Conservation (phyloP, 2,329 filamentous ascomycete species). For the Paraconiothyrium brasiliense region DNA sequence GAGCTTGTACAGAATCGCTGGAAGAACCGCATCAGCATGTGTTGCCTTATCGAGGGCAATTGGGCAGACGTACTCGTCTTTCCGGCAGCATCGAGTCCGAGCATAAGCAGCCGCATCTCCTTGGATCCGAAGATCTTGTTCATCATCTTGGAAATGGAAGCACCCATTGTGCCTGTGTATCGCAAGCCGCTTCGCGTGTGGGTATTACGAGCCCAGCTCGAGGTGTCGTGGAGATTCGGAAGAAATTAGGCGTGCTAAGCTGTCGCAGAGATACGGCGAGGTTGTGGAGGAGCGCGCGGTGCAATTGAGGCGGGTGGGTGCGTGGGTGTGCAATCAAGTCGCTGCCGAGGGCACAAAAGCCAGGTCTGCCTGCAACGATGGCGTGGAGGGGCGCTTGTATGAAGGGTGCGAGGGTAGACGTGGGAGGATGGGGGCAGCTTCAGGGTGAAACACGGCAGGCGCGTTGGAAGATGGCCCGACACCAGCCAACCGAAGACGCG, state of each 20-base stretch:
- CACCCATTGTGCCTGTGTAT: conserved; percentile 77
- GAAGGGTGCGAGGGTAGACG: conserved; percentile 6
- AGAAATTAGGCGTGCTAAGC: neutral
- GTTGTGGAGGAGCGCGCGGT: neutral
- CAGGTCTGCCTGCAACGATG: conserved; percentile 8
- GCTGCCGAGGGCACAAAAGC: conserved; percentile 6
- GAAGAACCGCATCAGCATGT: conserved; percentile 25
- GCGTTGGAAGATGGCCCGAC: conserved; percentile 11
- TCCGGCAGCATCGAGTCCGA: conserved; percentile 95
- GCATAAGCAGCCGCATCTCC: conserved; percentile 98
- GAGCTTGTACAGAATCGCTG: conserved; percentile 97
- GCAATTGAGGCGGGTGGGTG: neutral
- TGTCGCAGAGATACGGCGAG: neutral
- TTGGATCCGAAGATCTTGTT: conserved; percentile 99
- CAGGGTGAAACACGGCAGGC: conserved; percentile 32
- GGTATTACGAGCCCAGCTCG: conserved; percentile 21
- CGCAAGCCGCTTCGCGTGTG: conserved; percentile 11
- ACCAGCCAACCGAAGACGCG: conserved; percentile 14
- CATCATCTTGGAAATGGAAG: conserved; percentile 92
- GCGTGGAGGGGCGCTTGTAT: conserved; percentile 6
- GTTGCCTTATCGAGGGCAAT: neutral
- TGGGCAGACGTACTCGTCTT: conserved; percentile 75
- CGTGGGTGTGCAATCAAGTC: neutral
- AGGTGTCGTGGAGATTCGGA: conserved; percentile 1
- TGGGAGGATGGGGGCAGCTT: conserved; percentile 15